phyloP scores from a whole-genome alignment of 2,329 filamentous ascomycete genomes.

The Clonostachys sp. region DNA sequence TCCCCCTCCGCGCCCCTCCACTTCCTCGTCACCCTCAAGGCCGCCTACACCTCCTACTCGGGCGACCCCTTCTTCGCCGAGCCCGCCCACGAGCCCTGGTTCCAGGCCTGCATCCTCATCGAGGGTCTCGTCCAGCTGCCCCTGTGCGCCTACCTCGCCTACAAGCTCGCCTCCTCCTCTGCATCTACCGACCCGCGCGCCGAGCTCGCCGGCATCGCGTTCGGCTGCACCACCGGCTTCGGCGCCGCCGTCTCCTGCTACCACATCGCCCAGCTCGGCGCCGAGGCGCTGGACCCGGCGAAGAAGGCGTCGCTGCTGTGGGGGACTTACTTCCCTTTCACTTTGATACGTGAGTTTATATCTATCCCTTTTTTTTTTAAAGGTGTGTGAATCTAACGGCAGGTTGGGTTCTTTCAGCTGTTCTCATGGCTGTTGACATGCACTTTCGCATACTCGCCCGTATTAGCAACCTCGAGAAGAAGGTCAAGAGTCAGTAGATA shows the following conservation, averaged over 20 bases:
- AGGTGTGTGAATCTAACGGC: no score
- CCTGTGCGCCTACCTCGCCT: conserved; percentile 40
- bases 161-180: conserved; percentile 23
- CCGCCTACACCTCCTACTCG: conserved; percentile 39
- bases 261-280: conserved; percentile 44
- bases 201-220: conserved; percentile 47
- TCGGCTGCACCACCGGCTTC: conserved; percentile 44
- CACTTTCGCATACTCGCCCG: conserved; percentile 42
- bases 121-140: conserved; percentile 48
- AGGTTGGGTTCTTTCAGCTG: conserved; percentile 27
- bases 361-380: not conserved
- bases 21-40: conserved; percentile 36
- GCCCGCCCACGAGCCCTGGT: conserved; percentile 37
- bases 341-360: conserved; percentile 47
- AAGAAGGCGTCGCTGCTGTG: conserved; percentile 41
- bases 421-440: conserved; percentile 50
- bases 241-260: conserved; percentile 46
- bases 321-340: conserved; percentile 46
- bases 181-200: conserved; percentile 11
- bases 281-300: conserved; percentile 31
- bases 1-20: conserved; percentile 37
- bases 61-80: conserved; percentile 48
- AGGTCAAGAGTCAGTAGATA: conserved; percentile 34
- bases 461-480: conserved; percentile 20
- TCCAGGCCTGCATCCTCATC: conserved; percentile 42